These are phyloP conservation scores for Hysterium pulicare DNA, from an alignment of 2,329 filamentous ascomycete species.

Conservation along the genomic window DNA sequence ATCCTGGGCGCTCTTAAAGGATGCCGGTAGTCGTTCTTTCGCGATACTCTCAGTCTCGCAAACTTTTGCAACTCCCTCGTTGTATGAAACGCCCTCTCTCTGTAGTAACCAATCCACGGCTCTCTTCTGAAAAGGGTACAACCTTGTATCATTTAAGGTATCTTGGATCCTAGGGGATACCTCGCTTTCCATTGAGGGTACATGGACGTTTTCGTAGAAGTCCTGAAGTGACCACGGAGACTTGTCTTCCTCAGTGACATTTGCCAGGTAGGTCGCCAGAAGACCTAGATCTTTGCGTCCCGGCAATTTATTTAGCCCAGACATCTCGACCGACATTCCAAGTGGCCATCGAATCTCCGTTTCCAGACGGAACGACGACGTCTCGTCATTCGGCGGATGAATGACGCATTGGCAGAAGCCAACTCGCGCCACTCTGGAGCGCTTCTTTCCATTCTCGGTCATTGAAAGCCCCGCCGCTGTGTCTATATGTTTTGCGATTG, in stretches of 20 bases:
- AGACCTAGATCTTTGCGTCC: slow-evolving; percentile 23
- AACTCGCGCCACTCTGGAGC: slow-evolving; percentile 15
- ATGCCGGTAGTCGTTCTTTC: slow-evolving; percentile 32
- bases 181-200: slow-evolving; percentile 48
- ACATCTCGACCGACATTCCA: slow-evolving; percentile 23
- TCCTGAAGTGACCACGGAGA: slow-evolving; percentile 48
- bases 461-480: slow-evolving; percentile 17
- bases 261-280: slow-evolving; percentile 22
- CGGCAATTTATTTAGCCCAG: slow-evolving; percentile 11
- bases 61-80: slow-evolving; percentile 13
- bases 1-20: slow-evolving; percentile 49
- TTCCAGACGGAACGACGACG: slow-evolving; percentile 14
- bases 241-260: slow-evolving; percentile 7
- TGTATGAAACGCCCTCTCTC: slow-evolving; percentile 60
- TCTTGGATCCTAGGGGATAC: slow-evolving; percentile 29
- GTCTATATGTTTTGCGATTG: slow-evolving; percentile 20
- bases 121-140: slow-evolving; percentile 72
- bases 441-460: slow-evolving; percentile 16
- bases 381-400: slow-evolving; percentile 2
- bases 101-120: slow-evolving; percentile 67
- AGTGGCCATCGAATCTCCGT: slow-evolving; percentile 29
- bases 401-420: slow-evolving; percentile 26
- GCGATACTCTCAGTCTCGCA: slow-evolving; percentile 9
- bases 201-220: slow-evolving; percentile 69
- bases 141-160: slow-evolving; percentile 35